Evolutionary conservation across 2,329 filamentous ascomycete genomes (phyloP), one percentile per base, ranked within the genome.

Genomic region (Nemania abortiva): DNA sequence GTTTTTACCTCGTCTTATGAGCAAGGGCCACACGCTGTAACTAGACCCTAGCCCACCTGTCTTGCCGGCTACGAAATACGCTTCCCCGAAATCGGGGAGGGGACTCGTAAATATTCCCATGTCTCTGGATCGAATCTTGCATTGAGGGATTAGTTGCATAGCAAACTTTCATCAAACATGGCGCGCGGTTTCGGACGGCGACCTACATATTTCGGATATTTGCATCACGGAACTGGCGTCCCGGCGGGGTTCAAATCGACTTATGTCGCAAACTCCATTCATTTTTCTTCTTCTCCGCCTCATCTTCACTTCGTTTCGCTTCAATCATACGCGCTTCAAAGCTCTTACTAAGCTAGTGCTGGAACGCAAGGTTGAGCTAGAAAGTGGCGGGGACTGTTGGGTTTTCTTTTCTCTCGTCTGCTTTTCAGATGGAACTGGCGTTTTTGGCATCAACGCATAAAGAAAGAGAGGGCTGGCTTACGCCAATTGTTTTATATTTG

Each of bases 391-490:
- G 20, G 34, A 6, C n/a, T 42, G 55, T 24, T 37, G 49, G 24
- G 13, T 49, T 47, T 22, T 37, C 13, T 39, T 31, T 42, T 42
- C 13, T 20, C n/a, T 22, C 18, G 18, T 45, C n/a, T 39, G 4
- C 1, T 10, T 29, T 34, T 24, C 6, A 22, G 24, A 6, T 15
- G 34, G 37, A 27, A 24, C 9, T 18, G n/a, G 65, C 52, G 58
- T 49, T 58, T 63, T 63, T 20, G 49, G 56, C 22, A 39, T 31
- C 6, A 13, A 49, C 20, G 34, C 34, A 57, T 60, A 53, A 54
- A 60, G 59, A 58, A 60, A 29, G 27, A 22, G 24, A n/a, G 13
- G 66, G 52, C 27, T 47, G 63, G 66, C 66, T 69, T 69, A 62
- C 62, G 62, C 63, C 66, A 27, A 34, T 56, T 24, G 45, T 42